phyloP scores from a whole-genome alignment of 192 early-diverging fungal genomes.

The Backusella circina region DNA sequence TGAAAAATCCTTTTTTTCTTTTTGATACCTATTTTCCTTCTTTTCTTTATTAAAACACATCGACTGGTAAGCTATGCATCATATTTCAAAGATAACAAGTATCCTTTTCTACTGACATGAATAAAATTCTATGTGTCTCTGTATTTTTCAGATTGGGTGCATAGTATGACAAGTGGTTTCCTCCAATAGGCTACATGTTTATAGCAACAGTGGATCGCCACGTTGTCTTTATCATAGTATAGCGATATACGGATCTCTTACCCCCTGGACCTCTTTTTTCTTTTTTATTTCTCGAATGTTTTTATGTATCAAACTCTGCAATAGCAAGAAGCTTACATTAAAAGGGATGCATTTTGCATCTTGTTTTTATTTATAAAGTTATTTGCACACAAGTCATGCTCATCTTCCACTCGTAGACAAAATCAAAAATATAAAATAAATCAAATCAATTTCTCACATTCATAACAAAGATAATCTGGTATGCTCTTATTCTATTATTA shows the following conservation, averaged over 20 bases:
- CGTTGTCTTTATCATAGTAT: neutral
- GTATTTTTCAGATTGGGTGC: neutral
- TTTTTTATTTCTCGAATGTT: neutral
- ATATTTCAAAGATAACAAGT: neutral
- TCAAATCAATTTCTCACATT: no score
- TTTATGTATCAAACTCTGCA: neutral
- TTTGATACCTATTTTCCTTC: no score
- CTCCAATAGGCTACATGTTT: neutral
- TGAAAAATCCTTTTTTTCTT: no score
- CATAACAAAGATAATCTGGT: no score
- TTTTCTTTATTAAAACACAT: no score
- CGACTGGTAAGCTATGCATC: no score
- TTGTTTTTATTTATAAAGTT: neutral
- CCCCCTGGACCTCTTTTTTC: neutral
- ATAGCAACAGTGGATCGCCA: neutral
- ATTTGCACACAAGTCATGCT: neutral
- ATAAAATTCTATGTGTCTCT: neutral
- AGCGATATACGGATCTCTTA: no score
- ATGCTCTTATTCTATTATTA: no score
- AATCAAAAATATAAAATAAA: neutral
- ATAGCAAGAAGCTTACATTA: no score
- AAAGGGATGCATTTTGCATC: neutral
- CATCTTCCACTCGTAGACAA: neutral
- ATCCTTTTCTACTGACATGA: neutral
- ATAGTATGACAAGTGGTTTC: neutral